phyloP scores from a whole-genome alignment of 495 filamentous ascomycete species.

The Paragyromitra xinjiangensis region DNA sequence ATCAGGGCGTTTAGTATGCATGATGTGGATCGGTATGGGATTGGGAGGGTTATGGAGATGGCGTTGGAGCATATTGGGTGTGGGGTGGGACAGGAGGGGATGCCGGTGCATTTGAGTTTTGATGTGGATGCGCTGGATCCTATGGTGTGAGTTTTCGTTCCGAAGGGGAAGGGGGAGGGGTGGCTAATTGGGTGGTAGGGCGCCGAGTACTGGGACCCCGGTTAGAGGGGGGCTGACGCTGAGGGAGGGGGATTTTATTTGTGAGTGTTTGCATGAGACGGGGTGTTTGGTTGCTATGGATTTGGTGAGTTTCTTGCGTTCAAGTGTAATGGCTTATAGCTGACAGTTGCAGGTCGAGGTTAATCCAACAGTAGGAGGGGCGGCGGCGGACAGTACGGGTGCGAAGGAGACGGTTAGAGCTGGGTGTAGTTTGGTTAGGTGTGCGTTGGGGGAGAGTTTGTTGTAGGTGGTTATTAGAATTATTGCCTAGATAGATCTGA shows the following conservation, averaged over 20 bases:
- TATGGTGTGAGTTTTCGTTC: constrained; percentile 60
- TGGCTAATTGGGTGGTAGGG: constrained; percentile 61
- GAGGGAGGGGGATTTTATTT: constrained; percentile 96
- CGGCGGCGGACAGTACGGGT: constrained; percentile 64
- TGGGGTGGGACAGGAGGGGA: constrained; percentile 67
- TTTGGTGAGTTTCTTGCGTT: constrained; percentile 65
- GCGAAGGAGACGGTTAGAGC: constrained; percentile 89
- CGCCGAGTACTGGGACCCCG: constrained; percentile 95
- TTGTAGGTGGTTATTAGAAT: constrained; percentile 63
- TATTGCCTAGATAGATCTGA: background rate
- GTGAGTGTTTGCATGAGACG: constrained; percentile 93
- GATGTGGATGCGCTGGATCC: constrained; percentile 98
- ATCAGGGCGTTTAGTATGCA: constrained; percentile 99
- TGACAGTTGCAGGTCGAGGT: constrained; percentile 71
- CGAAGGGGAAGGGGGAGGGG: constrained; percentile 55
- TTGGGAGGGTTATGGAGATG: constrained; percentile 97
- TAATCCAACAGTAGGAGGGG: constrained; percentile 73
- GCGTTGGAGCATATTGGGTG: constrained; percentile 81
- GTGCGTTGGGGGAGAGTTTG: constrained; percentile 89
- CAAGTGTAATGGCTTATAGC: background rate
- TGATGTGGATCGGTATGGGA: constrained; percentile 95
- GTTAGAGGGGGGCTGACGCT: constrained; percentile 93
- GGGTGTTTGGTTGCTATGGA: constrained; percentile 92
- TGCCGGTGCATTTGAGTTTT: constrained; percentile 95
- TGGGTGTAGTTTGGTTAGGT: constrained; percentile 89